Conservation (phyloP, 176 grass and related monocot genomes). For the Musa itinerans region DNA sequence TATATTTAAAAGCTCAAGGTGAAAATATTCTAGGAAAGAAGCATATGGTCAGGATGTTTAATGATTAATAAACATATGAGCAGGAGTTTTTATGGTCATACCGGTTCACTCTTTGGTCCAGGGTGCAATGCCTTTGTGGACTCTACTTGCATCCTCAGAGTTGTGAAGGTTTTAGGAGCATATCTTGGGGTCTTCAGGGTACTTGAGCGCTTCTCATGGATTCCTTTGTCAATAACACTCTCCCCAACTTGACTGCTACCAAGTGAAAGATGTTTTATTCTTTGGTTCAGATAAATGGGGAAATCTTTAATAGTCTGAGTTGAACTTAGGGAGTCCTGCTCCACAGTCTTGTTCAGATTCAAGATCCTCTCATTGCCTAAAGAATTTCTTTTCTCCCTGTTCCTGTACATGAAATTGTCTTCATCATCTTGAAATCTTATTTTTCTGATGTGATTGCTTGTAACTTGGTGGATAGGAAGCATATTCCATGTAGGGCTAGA, state of each 20-base stretch:
- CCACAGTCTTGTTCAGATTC: constrained; percentile 50
- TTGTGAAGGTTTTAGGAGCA: constrained; percentile 39
- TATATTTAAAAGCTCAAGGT: not conserved
- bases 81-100: constrained; percentile 23
- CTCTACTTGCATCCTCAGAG: constrained; percentile 35
- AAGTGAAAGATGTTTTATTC: constrained; percentile 47
- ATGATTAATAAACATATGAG: not conserved
- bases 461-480: constrained; percentile 32
- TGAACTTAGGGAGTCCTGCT: constrained; percentile 51
- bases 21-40: not conserved
- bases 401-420: constrained; percentile 39
- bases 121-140: constrained; percentile 52
- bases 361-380: constrained; percentile 59
- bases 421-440: constrained; percentile 60
- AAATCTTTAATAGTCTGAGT: constrained; percentile 64
- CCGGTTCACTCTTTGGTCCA: constrained; percentile 41
- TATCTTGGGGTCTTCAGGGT: constrained; percentile 54
- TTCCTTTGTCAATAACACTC: constrained; percentile 39
- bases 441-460: constrained; percentile 54
- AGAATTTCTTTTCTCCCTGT: constrained; percentile 45
- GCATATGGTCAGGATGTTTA: not conserved
- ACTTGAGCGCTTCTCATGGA: constrained; percentile 40
- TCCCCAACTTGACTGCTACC: constrained; percentile 58
- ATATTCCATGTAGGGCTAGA: constrained; percentile 45
- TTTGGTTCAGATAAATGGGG: constrained; percentile 31